Conservation (phyloP, 192 early-diverging fungal genomes). For the Mortierella alpina region DNA sequence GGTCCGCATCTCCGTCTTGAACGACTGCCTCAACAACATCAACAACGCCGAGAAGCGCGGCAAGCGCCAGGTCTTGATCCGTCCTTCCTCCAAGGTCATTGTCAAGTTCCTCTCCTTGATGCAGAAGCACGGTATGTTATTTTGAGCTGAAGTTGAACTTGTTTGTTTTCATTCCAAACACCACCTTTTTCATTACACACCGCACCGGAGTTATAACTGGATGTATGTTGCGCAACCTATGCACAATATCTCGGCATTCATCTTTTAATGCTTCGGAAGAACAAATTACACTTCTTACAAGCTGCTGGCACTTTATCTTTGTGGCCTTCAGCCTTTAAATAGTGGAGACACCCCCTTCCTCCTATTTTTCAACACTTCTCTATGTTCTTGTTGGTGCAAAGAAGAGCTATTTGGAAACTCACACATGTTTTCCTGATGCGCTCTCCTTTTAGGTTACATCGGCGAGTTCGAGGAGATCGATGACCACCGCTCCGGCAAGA, state of each 20-base stretch:
- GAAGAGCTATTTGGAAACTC: constrained; percentile 12
- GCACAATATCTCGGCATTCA: constrained; percentile 55
- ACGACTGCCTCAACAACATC: constrained; percentile 98
- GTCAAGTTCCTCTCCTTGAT: constrained; percentile 99
- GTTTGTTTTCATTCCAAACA: background rate
- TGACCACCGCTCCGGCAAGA: constrained; percentile 98
- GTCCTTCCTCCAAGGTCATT: constrained; percentile 98
- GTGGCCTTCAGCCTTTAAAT: constrained; percentile 48
- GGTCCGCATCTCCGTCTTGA: constrained; percentile 96
- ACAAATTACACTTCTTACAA: constrained; percentile 65
- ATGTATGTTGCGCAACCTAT: constrained; percentile 63
- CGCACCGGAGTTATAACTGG: constrained; percentile 80
- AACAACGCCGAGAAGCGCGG: constrained; percentile 99
- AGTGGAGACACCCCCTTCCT: constrained; percentile 44
- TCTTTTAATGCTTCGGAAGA: constrained; percentile 85
- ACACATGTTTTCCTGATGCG: background rate
- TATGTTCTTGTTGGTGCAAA: background rate
- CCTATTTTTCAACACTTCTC: background rate
- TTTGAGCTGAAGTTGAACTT: background rate
- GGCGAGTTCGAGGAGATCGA: constrained; percentile 99
- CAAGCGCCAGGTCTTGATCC: constrained; percentile 97
- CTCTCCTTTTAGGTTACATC: constrained; percentile 83
- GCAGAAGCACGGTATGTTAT: constrained; percentile 93
- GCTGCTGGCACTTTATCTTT: constrained; percentile 50
- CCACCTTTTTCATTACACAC: background rate